phyloP scores from a whole-genome alignment of 306 rosid species.

The Carpinus viminea region DNA sequence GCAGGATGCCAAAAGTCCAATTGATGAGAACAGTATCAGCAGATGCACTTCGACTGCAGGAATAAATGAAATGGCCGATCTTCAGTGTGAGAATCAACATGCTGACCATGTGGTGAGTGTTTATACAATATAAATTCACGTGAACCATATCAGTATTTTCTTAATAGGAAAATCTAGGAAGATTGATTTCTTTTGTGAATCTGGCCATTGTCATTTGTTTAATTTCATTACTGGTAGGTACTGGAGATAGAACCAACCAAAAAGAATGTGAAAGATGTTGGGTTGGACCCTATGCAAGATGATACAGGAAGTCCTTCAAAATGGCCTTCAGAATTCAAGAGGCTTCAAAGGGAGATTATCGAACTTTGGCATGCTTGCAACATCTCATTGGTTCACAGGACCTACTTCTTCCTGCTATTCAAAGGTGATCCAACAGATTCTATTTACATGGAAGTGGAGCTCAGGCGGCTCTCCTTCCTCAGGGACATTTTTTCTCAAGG shows the following conservation, averaged over 20 bases:
- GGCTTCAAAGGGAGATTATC: conserved; percentile 73
- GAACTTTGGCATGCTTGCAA: conserved; percentile 86
- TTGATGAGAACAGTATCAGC: conserved; percentile 32
- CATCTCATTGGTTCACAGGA: conserved; percentile 87
- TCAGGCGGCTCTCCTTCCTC: conserved; percentile 74
- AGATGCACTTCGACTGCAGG: conserved; percentile 31
- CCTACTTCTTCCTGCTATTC: conserved; percentile 87
- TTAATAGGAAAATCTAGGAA: conserved; percentile 15
- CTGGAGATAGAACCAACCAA: conserved; percentile 35
- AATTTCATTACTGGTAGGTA: conserved; percentile 44
- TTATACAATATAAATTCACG: not conserved
- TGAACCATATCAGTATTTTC: not conserved
- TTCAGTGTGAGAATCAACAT: conserved; percentile 30
- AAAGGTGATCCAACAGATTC: conserved; percentile 80
- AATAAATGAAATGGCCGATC: conserved; percentile 34
- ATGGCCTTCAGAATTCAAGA: conserved; percentile 82
- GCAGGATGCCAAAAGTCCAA: conserved; percentile 36
- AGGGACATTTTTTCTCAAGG: conserved; percentile 57
- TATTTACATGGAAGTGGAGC: conserved; percentile 87
- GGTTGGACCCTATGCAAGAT: conserved; percentile 68
- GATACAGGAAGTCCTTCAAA: conserved; percentile 51
- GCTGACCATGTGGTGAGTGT: conserved; percentile 53
- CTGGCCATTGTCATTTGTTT: conserved; percentile 12
- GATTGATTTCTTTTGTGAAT: conserved; percentile 15
- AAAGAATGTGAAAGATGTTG: conserved; percentile 64